Base-by-base conservation (phyloP, 2,329 filamentous ascomycete genomes). In the Fonsecaea pedrosoi region DNA sequence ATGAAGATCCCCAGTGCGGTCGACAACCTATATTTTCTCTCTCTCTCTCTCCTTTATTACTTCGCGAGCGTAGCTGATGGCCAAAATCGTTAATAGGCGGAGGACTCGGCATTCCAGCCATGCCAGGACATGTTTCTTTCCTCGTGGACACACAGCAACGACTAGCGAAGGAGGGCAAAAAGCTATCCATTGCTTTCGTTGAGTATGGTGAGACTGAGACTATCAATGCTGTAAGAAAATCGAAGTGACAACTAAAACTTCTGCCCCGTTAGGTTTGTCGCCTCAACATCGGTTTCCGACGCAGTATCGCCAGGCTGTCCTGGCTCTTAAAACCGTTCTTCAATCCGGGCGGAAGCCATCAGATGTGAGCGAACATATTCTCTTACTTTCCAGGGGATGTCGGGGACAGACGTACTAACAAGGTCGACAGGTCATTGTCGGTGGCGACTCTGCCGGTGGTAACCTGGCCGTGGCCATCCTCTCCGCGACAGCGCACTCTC, bases 361-460 rank as follows among this genome's bases (percentile, higher is more conserved):
- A 12, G 54, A 68, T 62, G 65, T 67, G 35, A 32, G 60, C 9
- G 12, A n/a, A n/a, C 18, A n/a, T 42, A n/a, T 50, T 42, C 21
- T 50, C 45, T 9, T 3, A 12, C 45, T 1, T 13, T 5, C 1
- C 25, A 50, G 45, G 45, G 10, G 12, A 30, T 9, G 1, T 10
- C 25, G 18, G 4, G 45, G 15, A 50, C 21, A 5, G 1, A 4
- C 45, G 3, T 37, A 25, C 48, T 37, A 25, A 40, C 45, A 15
- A 60, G 25, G 10, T 13, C 34, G 7, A 40, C n/a, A 70, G 59
- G 53, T 71, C 15, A 38, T 69, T 18, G 37, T 71, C 45, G 68
- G 60, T 3, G 70, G 70, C 13, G 70, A 71, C 54, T 67, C 60
- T 4, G 59, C 59, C 7, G 70, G 70, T 6, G 70, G 50, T 4